Conservation (phyloP, 495 filamentous ascomycete genomes). For the Aspergillus affinis region DNA sequence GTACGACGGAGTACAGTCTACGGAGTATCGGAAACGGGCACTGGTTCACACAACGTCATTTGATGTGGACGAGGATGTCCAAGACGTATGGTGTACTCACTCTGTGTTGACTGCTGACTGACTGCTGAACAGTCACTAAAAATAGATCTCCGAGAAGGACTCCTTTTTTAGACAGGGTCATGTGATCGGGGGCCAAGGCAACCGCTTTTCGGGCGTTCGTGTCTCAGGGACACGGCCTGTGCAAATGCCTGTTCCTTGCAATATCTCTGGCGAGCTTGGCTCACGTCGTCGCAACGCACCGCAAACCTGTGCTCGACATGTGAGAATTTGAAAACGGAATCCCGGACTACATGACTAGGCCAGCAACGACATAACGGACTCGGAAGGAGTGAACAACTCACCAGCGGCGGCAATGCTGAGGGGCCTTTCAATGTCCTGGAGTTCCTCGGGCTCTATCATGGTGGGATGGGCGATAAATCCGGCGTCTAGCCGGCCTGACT, state of each 20-base stretch:
- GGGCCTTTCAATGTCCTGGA: slow-evolving; percentile 62
- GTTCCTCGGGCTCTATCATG: slow-evolving; percentile 68
- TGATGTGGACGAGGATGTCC: too few species aligned
- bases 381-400: neutral
- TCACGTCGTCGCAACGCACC: slow-evolving; percentile 60
- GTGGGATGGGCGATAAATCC: too few species aligned
- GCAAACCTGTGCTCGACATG: slow-evolving; percentile 70
- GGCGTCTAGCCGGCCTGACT: slow-evolving; percentile 21
- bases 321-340: slow-evolving; percentile 49
- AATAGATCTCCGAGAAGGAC: neutral
- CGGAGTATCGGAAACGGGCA: too few species aligned
- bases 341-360: slow-evolving; percentile 21
- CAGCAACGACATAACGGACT: neutral
- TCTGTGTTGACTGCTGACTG: neutral
- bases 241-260: slow-evolving; percentile 73
- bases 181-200: neutral
- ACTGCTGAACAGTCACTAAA: neutral
- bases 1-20: too few species aligned
- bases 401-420: slow-evolving; percentile 68
- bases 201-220: neutral
- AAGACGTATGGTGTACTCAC: too few species aligned
- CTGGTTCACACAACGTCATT: too few species aligned
- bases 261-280: slow-evolving; percentile 52
- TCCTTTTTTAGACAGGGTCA: neutral
- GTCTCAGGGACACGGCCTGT: slow-evolving; percentile 52